Evolutionary conservation across 192 early-diverging fungal species (phyloP).

Genomic region (Entomortierella beljakovae): DNA sequence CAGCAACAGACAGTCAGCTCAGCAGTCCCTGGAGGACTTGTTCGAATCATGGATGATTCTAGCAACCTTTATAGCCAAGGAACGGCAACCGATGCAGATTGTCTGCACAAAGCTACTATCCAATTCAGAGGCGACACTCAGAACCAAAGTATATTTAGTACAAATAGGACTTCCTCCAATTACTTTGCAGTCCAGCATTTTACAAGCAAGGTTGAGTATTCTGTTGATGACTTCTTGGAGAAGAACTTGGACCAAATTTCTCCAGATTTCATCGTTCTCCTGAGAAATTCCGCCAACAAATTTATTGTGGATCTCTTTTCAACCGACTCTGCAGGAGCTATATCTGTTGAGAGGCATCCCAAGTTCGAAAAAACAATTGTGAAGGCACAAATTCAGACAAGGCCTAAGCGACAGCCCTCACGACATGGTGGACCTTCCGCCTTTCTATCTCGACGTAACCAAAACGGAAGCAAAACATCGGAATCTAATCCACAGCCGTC

Average conservation of each 20-base stretch:
- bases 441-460: slow-evolving; percentile 57
- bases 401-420: slow-evolving; percentile 78
- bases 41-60: slow-evolving; percentile 59
- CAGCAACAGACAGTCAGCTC: slow-evolving; percentile 28
- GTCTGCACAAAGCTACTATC: slow-evolving; percentile 54
- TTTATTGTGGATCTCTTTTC: slow-evolving; percentile 84
- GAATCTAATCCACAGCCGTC: slow-evolving; percentile 17
- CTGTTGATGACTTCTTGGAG: slow-evolving; percentile 81
- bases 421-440: slow-evolving; percentile 23
- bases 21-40: slow-evolving; percentile 54
- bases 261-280: slow-evolving; percentile 87
- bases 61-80: slow-evolving; percentile 57
- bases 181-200: slow-evolving; percentile 85
- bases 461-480: slow-evolving; percentile 31
- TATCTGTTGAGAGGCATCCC: slow-evolving; percentile 81
- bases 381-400: slow-evolving; percentile 79
- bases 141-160: slow-evolving; percentile 54
- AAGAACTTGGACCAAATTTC: slow-evolving; percentile 79
- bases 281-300: slow-evolving; percentile 76
- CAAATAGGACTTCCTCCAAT: slow-evolving; percentile 50
- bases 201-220: slow-evolving; percentile 78
- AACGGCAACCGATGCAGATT: slow-evolving; percentile 58
- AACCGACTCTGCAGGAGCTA: slow-evolving; percentile 61
- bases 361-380: slow-evolving; percentile 78
- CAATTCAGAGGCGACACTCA: slow-evolving; percentile 48